Evolutionary conservation across 1,284 basidiomycete genomes (phyloP), one percentile per base, ranked within the genome.

Genomic region (Cutaneotrichosporon spelunceum): DNA sequence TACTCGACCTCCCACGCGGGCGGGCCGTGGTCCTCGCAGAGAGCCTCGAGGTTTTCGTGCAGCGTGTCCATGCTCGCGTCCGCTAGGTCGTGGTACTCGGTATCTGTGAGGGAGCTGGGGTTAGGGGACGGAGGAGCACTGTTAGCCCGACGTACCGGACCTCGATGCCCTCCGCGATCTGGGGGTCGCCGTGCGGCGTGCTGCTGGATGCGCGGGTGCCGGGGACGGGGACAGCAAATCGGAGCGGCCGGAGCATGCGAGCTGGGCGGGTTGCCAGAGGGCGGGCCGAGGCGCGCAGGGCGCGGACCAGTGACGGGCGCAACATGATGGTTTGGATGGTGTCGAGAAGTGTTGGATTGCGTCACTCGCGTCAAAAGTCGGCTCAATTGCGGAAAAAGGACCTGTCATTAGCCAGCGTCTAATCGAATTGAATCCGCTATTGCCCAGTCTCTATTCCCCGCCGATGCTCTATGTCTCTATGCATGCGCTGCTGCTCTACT

Each of bases 1-100:
- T 97, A 97, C 77, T 98, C 95, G 16, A 97, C 89, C 75, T 99
- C 95, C 75, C 87, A 90, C 3, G 82, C 80, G 1, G 85, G 82
- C 79, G 68, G 62, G 74, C 76, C 77, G 45, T 70, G 72, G 29
- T 81, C 82, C 68, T 98, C 94, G 39, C 94, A 76, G 14, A 94
- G 70, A 8, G 81, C 79, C 74, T 98, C 95, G 36, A 98, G 80
- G 4, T 83, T 84, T 66, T 92, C 91, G 24, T 93, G 84, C 29
- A 98, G 76, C 11, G 75, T 80, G 64, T 91, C 88, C 90, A 99
- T 93, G 36, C 90, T 87, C 53, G 81, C 76, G 65, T 97, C 91
- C 0, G 94, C 86, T 34, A 91, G 78, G 48, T 79, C 75, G 72
- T 96, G 88, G 76, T 98, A 99, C 65, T 84, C 81, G 42, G 39